Evolutionary conservation across 2,329 filamentous ascomycete genomes (phyloP).

Genomic region (Leptographium radiaticola): DNA sequence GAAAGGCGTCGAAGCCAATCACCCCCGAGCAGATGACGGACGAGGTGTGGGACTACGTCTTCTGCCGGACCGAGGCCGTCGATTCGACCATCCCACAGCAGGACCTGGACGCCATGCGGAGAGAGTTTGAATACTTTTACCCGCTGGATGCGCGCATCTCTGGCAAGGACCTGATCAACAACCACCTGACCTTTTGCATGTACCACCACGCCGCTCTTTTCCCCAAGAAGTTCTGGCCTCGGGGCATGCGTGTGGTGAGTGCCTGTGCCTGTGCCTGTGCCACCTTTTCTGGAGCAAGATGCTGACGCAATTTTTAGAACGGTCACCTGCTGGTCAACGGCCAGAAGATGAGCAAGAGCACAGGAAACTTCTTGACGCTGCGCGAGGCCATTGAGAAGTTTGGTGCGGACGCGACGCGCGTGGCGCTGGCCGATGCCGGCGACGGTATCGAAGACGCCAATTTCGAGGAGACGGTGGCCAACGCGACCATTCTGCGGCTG

Average conservation of each 20-base stretch:
- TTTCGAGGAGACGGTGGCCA: constrained; percentile 90
- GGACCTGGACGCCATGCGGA: constrained; percentile 60
- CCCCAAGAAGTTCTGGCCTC: constrained; percentile 77
- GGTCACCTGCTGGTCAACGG: constrained; percentile 91
- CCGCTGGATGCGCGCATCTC: constrained; percentile 78
- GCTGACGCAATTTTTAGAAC: constrained; percentile 32
- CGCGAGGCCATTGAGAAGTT: constrained; percentile 80
- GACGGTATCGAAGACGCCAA: constrained; percentile 94
- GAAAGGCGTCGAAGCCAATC: constrained; percentile 53
- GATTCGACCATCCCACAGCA: constrained; percentile 58
- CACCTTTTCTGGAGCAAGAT: not conserved
- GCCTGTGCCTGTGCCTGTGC: not conserved
- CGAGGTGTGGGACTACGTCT: constrained; percentile 93
- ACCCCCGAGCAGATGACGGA: constrained; percentile 80
- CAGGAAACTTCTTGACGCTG: constrained; percentile 92
- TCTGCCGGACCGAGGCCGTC: constrained; percentile 58
- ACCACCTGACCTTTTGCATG: constrained; percentile 91
- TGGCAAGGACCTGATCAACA: constrained; percentile 86
- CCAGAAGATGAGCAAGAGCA: constrained; percentile 97
- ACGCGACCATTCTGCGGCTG: constrained; percentile 78
- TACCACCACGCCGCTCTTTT: constrained; percentile 91
- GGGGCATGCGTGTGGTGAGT: constrained; percentile 52
- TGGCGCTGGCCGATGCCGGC: constrained; percentile 87
- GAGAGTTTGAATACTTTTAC: constrained; percentile 96
- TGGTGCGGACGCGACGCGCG: constrained; percentile 77